A percentile compares a stretch with the other conserved stretches of the same genome.
phyloP scores from a whole-genome alignment of 129 eudicot species.

The Centrapalus pauciflorus region DNA sequence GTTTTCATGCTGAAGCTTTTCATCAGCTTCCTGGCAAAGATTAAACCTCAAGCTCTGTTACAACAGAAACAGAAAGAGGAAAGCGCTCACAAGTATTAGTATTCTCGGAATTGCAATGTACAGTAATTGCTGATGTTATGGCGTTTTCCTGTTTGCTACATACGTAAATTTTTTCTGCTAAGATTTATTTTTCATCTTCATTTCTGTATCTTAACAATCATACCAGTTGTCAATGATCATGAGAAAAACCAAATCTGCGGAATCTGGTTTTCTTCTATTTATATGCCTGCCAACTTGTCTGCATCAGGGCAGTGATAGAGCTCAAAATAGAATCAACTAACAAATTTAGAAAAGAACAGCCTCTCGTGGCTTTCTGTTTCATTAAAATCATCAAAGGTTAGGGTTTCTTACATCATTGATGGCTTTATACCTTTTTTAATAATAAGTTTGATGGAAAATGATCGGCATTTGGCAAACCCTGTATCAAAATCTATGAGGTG shows the following conservation, averaged over 20 bases:
- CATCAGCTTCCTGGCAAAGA: conserved; percentile 7
- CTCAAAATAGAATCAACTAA: too few relatives aligned
- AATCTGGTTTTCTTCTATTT: not conserved
- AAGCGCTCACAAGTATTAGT: not conserved
- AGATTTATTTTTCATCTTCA: not conserved
- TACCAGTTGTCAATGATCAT: conserved; percentile 20
- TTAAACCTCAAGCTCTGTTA: conserved; percentile 6
- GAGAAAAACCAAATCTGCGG: conserved; percentile 7
- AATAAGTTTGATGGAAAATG: too few relatives aligned
- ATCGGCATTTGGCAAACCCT: too few relatives aligned
- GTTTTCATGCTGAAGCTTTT: conserved; percentile 3
- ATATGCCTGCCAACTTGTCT: too few relatives aligned
- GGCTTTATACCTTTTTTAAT: too few relatives aligned
- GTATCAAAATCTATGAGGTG: too few relatives aligned
- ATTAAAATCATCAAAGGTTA: too few relatives aligned
- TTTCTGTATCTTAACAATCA: conserved; percentile 11
- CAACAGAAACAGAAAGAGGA: conserved; percentile 10
- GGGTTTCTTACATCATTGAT: too few relatives aligned
- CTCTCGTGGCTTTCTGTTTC: too few relatives aligned
- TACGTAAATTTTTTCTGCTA: not conserved
- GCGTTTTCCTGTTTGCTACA: conserved; percentile 3
- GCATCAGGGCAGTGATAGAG: too few relatives aligned
- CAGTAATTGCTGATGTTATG: conserved; percentile 14
- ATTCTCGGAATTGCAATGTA: conserved; percentile 12
- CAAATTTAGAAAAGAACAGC: too few relatives aligned